Evolutionary conservation across 768 basidiomycete species (phyloP).

Genomic region (Boletus reticulatus): DNA sequence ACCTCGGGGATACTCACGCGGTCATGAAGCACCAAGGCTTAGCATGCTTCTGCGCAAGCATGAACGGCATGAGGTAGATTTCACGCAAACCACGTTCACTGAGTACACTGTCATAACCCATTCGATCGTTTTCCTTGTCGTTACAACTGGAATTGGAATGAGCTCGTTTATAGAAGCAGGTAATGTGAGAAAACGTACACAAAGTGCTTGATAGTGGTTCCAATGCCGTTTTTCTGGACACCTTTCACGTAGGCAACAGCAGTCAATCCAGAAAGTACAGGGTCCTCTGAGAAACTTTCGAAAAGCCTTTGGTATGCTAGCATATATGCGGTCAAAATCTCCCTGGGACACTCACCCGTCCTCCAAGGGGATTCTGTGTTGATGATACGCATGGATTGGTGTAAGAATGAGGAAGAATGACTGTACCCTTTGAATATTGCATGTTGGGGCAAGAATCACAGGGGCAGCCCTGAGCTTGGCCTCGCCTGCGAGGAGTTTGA

Average conservation of each 20-base stretch:
- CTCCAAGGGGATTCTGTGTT: slow-evolving; percentile 64
- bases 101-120: slow-evolving; percentile 54
- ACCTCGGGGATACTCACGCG: slow-evolving; percentile 43
- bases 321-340: neutral
- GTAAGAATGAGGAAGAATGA: slow-evolving; percentile 8
- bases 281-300: slow-evolving; percentile 80
- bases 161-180: neutral
- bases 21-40: slow-evolving; percentile 61
- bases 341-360: slow-evolving; percentile 43
- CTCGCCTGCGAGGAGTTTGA: slow-evolving; percentile 66
- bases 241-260: slow-evolving; percentile 75
- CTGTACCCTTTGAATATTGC: slow-evolving; percentile 75
- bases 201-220: slow-evolving; percentile 79
- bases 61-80: slow-evolving; percentile 62
- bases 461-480: slow-evolving; percentile 70
- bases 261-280: slow-evolving; percentile 66
- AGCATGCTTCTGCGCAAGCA: slow-evolving; percentile 50
- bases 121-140: slow-evolving; percentile 79
- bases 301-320: slow-evolving; percentile 49
- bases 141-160: slow-evolving; percentile 47
- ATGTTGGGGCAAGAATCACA: slow-evolving; percentile 74
- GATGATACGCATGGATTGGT: neutral
- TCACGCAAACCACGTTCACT: slow-evolving; percentile 54
- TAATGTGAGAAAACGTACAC: slow-evolving; percentile 42
- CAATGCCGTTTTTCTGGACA: slow-evolving; percentile 74